Evolutionary conservation across 345 rosid genomes (phyloP).

Genomic region (Ceriops tagal): DNA sequence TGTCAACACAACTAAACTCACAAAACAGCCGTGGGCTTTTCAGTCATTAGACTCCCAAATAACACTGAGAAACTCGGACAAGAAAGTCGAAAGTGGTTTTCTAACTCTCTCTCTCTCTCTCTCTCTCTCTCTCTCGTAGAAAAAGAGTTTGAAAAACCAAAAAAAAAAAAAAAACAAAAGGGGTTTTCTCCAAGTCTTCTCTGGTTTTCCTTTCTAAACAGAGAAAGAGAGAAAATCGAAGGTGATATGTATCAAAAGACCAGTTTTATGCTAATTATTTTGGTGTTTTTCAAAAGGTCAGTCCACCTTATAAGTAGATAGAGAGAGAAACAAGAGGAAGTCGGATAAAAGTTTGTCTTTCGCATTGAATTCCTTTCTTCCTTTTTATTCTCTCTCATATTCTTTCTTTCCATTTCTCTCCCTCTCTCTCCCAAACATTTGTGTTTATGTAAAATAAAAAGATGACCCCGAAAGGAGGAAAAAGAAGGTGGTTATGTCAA

Average conservation of each 20-base stretch:
- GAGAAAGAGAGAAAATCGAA: constrained; percentile 33
- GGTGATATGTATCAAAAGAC: constrained; percentile 35
- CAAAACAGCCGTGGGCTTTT: constrained; percentile 9
- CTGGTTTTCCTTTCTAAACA: constrained; percentile 14
- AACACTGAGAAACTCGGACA: constrained; percentile 13
- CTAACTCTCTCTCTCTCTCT: neutral
- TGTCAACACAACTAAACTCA: constrained; percentile 28
- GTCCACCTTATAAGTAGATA: constrained; percentile 9
- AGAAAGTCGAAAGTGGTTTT: constrained; percentile 26
- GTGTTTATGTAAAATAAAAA: constrained; percentile 4
- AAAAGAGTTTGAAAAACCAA: neutral
- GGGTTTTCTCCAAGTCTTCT: constrained; percentile 24
- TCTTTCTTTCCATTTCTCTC: neutral
- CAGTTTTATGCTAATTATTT: constrained; percentile 44
- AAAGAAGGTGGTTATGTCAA: constrained; percentile 33
- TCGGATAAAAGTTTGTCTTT: constrained; percentile 29
- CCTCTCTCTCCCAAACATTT: neutral
- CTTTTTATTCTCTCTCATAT: constrained; percentile 19
- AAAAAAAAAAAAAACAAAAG: neutral
- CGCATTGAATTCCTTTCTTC: constrained; percentile 27
- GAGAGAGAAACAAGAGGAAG: constrained; percentile 20
- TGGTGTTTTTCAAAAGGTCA: constrained; percentile 16
- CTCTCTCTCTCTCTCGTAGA: neutral
- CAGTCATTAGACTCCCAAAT: constrained; percentile 11
- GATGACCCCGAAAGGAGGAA: constrained; percentile 31